Base-by-base conservation (phyloP, 2,329 filamentous ascomycete species). In the Alternaria angustiovoidea region DNA sequence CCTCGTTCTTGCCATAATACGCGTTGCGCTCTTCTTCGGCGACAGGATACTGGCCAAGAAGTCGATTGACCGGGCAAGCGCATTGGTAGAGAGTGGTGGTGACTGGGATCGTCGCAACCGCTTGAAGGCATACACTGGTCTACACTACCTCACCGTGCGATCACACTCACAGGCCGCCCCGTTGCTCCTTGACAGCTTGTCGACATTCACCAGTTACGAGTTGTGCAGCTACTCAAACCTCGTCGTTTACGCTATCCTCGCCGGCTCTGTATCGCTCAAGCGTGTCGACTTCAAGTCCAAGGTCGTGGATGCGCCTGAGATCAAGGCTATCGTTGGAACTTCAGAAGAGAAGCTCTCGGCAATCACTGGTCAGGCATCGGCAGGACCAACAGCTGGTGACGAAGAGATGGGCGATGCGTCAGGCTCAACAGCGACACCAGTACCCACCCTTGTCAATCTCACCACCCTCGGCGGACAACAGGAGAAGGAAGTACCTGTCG, bases 61-160 rank as follows among this genome's bases (percentile, higher is more conserved):
- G 86, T 92, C 93, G 61, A 87, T 98, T 47, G 93, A 97, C 74
- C 90, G 94, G 43, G 94, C 94, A 70, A 93, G 92, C 82, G 87
- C 91, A 4, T 86, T 99, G 51, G 94, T 99, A 34, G 95, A 99
- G 77, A 91, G 91, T 67, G 95, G 95, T 69, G 95, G 95, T 79
- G 95, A 99, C 81, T 99, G 95, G 95, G 95, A 99, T 79, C 91
- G 95, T 67, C 91, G 95, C 79, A 99, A 99, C 84, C 91, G 95
- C 62, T 88, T 99, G 75, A 99, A 99, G 89, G 95, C 95, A 68
- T 99, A 99, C 86, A 93, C 96, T 78, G 95, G 95, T 64, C 86
- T 99, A 57, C 91, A 98, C 78, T 87, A 97, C 59, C 89, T 99
- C 69, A 98, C 94, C 24, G 88, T 95, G 67, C 93, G 95, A 70